Percentiles rank a stretch among this genome's conserved stretches.
Conservation (phyloP, 305 asterid species). For the Andrographis paniculata region DNA sequence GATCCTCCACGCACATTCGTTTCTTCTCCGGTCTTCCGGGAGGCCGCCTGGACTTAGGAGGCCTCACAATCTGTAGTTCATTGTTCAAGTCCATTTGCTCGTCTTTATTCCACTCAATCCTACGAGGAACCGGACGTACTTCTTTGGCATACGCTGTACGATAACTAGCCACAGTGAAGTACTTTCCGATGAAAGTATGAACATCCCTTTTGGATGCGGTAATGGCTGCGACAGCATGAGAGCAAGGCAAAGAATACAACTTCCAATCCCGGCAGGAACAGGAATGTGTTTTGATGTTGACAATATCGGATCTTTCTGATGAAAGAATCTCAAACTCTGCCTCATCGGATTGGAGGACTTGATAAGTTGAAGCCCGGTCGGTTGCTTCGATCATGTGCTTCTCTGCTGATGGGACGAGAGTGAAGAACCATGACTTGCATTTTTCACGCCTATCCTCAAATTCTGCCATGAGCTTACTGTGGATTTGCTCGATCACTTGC, state of each 20-base stretch:
- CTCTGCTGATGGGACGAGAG: constrained; percentile 60
- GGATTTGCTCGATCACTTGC: constrained; percentile 62
- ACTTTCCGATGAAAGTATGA: constrained; percentile 40
- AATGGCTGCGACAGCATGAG: constrained; percentile 68
- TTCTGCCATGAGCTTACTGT: constrained; percentile 33
- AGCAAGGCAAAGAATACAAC: constrained; percentile 55
- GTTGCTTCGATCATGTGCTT: constrained; percentile 40
- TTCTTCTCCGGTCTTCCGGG: constrained; percentile 79
- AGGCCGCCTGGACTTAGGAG: constrained; percentile 61
- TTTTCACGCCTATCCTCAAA: constrained; percentile 44
- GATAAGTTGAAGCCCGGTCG: constrained; percentile 39
- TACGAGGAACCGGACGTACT: constrained; percentile 36
- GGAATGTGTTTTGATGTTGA: constrained; percentile 39
- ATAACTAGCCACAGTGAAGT: constrained; percentile 39
- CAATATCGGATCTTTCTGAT: constrained; percentile 49
- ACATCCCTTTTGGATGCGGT: constrained; percentile 44
- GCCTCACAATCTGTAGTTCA: constrained; percentile 35
- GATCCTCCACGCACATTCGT: constrained; percentile 57
- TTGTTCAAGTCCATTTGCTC: constrained; percentile 21
- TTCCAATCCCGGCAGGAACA: constrained; percentile 80
- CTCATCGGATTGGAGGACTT: constrained; percentile 66
- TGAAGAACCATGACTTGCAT: constrained; percentile 44
- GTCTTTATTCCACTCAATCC: constrained; percentile 44
- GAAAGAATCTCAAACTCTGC: constrained; percentile 68
- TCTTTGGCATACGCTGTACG: constrained; percentile 39